phyloP scores from a whole-genome alignment of 345 rosid genomes.

The Hibiscus trionum region DNA sequence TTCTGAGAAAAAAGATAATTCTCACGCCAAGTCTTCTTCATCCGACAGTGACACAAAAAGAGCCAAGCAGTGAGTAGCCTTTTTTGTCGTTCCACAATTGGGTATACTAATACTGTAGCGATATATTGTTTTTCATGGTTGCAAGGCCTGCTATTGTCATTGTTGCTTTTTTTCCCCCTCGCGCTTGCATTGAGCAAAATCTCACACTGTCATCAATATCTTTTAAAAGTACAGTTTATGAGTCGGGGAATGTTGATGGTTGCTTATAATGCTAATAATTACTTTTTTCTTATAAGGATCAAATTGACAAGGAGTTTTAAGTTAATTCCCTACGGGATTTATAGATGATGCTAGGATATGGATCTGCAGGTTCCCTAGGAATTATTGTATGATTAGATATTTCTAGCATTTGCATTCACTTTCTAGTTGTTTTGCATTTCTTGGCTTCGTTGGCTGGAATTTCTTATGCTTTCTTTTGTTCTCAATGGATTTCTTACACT shows the following conservation, averaged over 20 bases:
- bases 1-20: slow-evolving; percentile 47
- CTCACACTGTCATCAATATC: background rate
- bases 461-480: background rate
- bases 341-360: background rate
- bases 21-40: slow-evolving; percentile 36
- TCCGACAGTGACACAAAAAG: slow-evolving; percentile 65
- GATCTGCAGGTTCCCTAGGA: background rate
- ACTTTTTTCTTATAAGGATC: background rate
- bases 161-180: background rate
- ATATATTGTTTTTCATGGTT: background rate
- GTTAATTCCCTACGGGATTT: background rate
- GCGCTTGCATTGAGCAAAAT: background rate
- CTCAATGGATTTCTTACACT: background rate
- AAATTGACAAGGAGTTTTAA: background rate
- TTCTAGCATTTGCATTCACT: background rate
- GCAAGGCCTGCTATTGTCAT: background rate
- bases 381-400: slow-evolving; percentile 3
- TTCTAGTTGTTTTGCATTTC: background rate
- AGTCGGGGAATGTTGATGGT: background rate
- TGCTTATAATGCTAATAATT: slow-evolving; percentile 1
- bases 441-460: background rate
- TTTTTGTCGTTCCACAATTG: slow-evolving; percentile 5
- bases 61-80: slow-evolving; percentile 78
- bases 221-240: background rate
- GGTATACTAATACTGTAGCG: background rate